phyloP scores from a whole-genome alignment of 345 rosid genomes.

The Rhodamnia rubescens region DNA sequence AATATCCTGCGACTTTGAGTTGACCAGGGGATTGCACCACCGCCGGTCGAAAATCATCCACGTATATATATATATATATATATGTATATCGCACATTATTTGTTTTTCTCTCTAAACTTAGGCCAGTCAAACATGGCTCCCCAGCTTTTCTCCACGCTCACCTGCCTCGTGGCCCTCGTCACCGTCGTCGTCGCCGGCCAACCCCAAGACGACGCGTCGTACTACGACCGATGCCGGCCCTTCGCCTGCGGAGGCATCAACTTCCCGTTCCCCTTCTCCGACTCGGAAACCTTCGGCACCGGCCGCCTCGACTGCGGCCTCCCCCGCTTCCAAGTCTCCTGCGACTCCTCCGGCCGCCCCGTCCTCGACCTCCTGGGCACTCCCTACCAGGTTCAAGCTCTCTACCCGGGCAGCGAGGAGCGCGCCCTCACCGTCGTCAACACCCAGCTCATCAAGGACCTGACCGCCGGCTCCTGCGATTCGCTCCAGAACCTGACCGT shows the following conservation, averaged over 20 bases:
- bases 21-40: too few species aligned
- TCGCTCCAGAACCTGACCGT: slow-evolving; percentile 8
- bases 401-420: not conserved
- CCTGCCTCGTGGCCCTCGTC: not conserved
- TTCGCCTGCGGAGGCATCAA: slow-evolving; percentile 16
- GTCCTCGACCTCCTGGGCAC: slow-evolving; percentile 2
- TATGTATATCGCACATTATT: too few species aligned
- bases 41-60: too few species aligned
- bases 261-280: slow-evolving; percentile 26
- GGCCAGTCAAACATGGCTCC: not conserved
- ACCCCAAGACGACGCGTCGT: not conserved
- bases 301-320: slow-evolving; percentile 12
- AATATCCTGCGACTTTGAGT: too few species aligned
- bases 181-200: not conserved
- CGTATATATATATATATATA: too few species aligned
- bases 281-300: slow-evolving; percentile 3
- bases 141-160: not conserved
- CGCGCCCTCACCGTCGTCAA: slow-evolving; percentile 8
- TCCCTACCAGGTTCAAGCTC: not conserved
- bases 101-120: too few species aligned
- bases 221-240: slow-evolving; percentile 9
- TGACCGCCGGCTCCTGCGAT: slow-evolving; percentile 4
- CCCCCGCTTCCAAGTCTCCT: slow-evolving; percentile 18
- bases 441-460: slow-evolving; percentile 5
- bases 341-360: slow-evolving; percentile 1